A percentile compares a stretch with the other conserved stretches of the same genome.
These are phyloP conservation scores for Brassica incana DNA, from an alignment of 345 rosid species.

Conservation along the genomic window DNA sequence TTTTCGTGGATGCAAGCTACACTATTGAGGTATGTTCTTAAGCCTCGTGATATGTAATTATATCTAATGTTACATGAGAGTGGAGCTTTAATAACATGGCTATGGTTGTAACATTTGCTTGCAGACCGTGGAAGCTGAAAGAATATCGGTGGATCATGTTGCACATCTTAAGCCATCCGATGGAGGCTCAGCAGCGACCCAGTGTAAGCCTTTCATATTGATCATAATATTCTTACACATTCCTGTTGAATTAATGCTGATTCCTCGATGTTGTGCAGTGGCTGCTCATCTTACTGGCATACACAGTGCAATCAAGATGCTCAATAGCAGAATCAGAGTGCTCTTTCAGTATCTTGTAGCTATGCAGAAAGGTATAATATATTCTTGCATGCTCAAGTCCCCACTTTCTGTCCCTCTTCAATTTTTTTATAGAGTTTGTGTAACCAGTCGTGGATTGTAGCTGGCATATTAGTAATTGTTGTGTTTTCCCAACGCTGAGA, in stretches of 20 bases:
- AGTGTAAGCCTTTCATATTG: constrained; percentile 44
- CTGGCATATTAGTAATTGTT: background rate
- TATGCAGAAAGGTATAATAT: constrained; percentile 79
- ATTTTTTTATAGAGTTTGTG: background rate
- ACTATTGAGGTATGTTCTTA: constrained; percentile 72
- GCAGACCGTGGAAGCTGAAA: constrained; percentile 96
- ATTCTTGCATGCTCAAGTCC: background rate
- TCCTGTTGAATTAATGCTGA: background rate
- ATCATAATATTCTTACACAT: background rate
- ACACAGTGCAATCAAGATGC: constrained; percentile 99
- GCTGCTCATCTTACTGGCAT: constrained; percentile 98
- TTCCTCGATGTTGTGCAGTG: constrained; percentile 54
- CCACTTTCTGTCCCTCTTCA: background rate
- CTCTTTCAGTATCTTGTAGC: constrained; percentile 86
- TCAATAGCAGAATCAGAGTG: constrained; percentile 88
- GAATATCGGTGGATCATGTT: constrained; percentile 97
- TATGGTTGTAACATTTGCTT: background rate
- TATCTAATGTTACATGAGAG: background rate
- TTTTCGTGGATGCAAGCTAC: constrained; percentile 86
- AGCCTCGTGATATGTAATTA: background rate
- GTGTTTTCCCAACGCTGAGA: background rate
- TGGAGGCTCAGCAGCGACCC: constrained; percentile 96
- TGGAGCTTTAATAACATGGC: background rate
- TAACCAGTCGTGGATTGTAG: background rate
- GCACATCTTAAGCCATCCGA: constrained; percentile 99